Evolutionary conservation across 1,139 yeast genomes (phyloP).

Genomic region (Kodamaea sp.): DNA sequence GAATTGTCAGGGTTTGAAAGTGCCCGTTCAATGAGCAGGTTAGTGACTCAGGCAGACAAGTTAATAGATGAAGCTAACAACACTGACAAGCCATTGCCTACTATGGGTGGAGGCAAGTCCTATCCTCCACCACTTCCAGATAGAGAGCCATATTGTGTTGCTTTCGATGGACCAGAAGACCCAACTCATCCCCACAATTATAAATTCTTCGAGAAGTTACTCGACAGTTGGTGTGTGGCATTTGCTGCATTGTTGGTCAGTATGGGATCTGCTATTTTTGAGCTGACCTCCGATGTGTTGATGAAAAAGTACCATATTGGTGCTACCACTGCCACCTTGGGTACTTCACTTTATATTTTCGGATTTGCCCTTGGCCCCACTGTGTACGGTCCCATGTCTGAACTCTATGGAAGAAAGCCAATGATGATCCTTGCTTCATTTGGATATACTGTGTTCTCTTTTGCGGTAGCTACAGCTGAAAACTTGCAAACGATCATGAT

Average conservation of each 20-base stretch:
- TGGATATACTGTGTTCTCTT: constrained; percentile 59
- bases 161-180: constrained; percentile 62
- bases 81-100: constrained; percentile 35
- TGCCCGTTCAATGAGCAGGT: constrained; percentile 27
- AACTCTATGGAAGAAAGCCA: constrained; percentile 67
- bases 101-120: constrained; percentile 59
- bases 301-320: constrained; percentile 51
- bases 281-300: constrained; percentile 49
- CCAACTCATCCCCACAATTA: constrained; percentile 67
- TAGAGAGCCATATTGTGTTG: constrained; percentile 51
- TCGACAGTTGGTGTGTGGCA: constrained; percentile 12
- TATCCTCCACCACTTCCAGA: constrained; percentile 56
- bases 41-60: constrained; percentile 28
- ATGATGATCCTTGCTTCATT: constrained; percentile 57
- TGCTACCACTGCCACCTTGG: constrained; percentile 57
- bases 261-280: constrained; percentile 67
- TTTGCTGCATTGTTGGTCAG: constrained; percentile 43
- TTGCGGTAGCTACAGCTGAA: constrained; percentile 73
- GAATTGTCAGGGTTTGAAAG: constrained; percentile 27
- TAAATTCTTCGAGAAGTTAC: constrained; percentile 42
- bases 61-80: constrained; percentile 28
- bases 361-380: constrained; percentile 87
- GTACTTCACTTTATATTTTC: constrained; percentile 69
- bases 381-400: constrained; percentile 80
- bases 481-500: constrained; percentile 71